Evolutionary conservation across 768 basidiomycete genomes (phyloP), one percentile per base, ranked within the genome.

Genomic region (Pleurotus sapidus): DNA sequence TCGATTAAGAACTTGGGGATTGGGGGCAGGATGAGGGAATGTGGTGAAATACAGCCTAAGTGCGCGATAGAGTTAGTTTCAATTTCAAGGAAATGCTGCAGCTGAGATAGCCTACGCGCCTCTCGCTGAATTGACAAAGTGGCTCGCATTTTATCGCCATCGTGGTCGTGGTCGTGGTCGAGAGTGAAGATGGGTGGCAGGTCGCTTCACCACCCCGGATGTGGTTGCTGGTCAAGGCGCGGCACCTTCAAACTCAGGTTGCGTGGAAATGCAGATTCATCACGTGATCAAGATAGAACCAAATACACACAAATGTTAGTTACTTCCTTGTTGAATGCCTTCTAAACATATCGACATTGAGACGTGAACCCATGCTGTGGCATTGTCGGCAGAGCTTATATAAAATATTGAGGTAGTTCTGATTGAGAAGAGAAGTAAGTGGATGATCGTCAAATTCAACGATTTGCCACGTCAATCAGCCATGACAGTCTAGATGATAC

Each of bases 11-110:
- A 74, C 62, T 37, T 87, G 78, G 23, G 88, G 82, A 57, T 74
- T 71, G 15, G 93, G 93, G 2, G 84, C 72, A 15, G 92, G 91
- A 64, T 86, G 81, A 20, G 87, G 84, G 65, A 93, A 94, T n/a
- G 89, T 89, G 20, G 93, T 94, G 70, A 94, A 95, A 76, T 86
- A 94, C 43, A 95, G 81, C 71, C 92, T 91, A 51, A n/a, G 55
- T 39, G 43, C 55, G 60, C 64, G 49, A 55, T 59, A 55, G 59
- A 59, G 54, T 30, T 42, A 42, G 27, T 45, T 45, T 45, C n/a
- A 12, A 15, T 45, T 7, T 14, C 20, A 45, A 23, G n/a, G 42
- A 58, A 51, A 54, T 38, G 49, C 11, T 50, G 59, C 57, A 56
- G 57, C 54, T 48, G 42, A 56, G 49, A 55, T 55, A 63, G 61